phyloP scores from a whole-genome alignment of 129 eudicot species.

The Apium graveolens region DNA sequence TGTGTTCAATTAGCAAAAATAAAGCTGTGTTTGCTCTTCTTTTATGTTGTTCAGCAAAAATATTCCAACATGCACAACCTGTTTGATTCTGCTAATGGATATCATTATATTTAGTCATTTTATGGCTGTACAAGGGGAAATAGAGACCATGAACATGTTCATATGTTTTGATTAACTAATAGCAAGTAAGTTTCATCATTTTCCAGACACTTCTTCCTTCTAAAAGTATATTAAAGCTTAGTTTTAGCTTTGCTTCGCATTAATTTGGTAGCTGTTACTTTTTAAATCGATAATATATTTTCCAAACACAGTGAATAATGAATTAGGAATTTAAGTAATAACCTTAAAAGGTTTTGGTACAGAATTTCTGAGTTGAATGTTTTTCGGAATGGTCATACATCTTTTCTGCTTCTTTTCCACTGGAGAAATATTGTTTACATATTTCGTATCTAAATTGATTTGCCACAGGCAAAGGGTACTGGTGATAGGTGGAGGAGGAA shows the following conservation, averaged over 20 bases:
- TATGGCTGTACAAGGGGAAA: neutral
- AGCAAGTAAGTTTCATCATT: neutral
- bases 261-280: neutral
- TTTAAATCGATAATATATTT: neutral
- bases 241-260: neutral
- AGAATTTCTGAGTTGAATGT: neutral
- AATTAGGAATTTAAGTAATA: neutral
- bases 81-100: neutral
- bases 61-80: neutral
- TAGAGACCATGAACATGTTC: neutral
- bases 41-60: neutral
- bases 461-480: conserved; percentile 73
- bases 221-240: neutral
- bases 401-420: neutral
- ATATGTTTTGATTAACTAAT: neutral
- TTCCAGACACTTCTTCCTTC: neutral
- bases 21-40: neutral
- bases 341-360: neutral
- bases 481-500: conserved; percentile 95
- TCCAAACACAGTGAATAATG: neutral
- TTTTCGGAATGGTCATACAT: neutral
- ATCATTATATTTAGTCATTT: neutral
- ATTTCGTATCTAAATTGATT: conserved; percentile 3
- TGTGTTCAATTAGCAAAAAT: neutral
- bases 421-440: neutral